Base-by-base conservation (phyloP, 2,329 filamentous ascomycete genomes). In the Fusarium sp. region DNA sequence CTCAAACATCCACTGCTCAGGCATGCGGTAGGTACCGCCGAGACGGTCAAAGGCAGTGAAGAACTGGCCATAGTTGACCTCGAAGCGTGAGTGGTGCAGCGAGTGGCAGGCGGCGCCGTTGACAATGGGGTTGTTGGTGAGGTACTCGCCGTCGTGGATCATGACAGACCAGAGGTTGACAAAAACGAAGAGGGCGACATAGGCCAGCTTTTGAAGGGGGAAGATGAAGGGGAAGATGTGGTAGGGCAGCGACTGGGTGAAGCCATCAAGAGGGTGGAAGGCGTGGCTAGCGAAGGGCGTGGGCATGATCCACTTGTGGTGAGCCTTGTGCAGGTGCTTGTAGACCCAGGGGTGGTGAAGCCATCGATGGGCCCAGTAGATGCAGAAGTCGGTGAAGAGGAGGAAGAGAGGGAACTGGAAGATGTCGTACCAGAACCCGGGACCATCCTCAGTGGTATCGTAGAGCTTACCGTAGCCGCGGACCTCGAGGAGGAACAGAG, bases 291-390 rank as follows among this genome's bases (percentile, higher is more conserved):
- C 95, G 82, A 91, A 98, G 1, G 96, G 96, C 4, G 95, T 97
- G 4, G 96, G 96, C 94, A 98, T 97, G 85, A 98, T 98, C 96
- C 96, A 98, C 87, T 98, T 98, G 91, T 98, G 96, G 85, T 98
- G 96, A 76, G 95, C 93, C 90, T 98, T 98, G 90, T 98, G 96
- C 59, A 98, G 88, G 76, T 88, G 87, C 87, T 95, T 97, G 90
- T 98, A 98, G 61, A 84, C 77, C 63, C 86, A 81, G 18, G 94
- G 94, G 84, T 95, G 92, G 85, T 98, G 95, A 71, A 97, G 89
- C 67, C 90, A 93, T 67, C 95, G 93, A 86, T 97, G 95, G 79
- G 97, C 96, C 89, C 93, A 94, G 88, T 98, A 97, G 86, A 98
- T 95, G 85, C 89, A 92, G 83, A 93, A 93, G 85, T 98, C 95